phyloP scores from a whole-genome alignment of 2,329 filamentous ascomycete species.

The Dothistroma pini region DNA sequence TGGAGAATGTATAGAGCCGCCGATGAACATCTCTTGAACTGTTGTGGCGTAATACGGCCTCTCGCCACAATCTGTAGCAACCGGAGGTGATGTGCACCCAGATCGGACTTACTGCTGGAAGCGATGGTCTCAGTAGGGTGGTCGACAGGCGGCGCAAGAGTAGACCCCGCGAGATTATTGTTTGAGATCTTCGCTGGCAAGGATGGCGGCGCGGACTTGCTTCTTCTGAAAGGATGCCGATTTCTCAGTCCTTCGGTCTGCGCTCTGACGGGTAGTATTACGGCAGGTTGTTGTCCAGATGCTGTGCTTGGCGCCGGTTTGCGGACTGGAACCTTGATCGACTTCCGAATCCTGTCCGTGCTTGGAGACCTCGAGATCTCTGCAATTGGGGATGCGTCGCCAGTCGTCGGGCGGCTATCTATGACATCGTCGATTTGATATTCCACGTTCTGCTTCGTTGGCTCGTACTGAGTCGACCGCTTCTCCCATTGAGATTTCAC shows the following conservation, averaged over 20 bases:
- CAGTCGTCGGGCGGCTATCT: background rate
- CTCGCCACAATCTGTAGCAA: conserved; percentile 17
- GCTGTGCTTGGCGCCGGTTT: conserved; percentile 6
- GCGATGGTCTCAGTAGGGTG: background rate
- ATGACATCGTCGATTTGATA: conserved; percentile 17
- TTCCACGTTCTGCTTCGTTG: conserved; percentile 6
- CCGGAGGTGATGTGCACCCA: conserved; percentile 12
- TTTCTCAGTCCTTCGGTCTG: background rate
- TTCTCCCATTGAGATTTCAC: conserved; percentile 12
- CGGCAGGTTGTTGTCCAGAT: background rate
- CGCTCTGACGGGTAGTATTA: background rate
- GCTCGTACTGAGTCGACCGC: background rate
- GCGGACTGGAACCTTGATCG: background rate
- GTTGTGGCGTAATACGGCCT: conserved; percentile 15
- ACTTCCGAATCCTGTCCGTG: background rate
- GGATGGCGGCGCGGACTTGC: background rate
- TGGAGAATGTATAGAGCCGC: background rate
- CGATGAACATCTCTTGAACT: conserved; percentile 13
- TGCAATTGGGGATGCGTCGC: background rate
- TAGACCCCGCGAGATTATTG: background rate
- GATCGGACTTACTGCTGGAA: background rate
- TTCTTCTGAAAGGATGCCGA: background rate
- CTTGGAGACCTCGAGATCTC: background rate
- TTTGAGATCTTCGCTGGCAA: background rate
- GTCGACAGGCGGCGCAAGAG: background rate